Base-by-base conservation (phyloP, 2,329 filamentous ascomycete species). In the Emergomyces africanus region DNA sequence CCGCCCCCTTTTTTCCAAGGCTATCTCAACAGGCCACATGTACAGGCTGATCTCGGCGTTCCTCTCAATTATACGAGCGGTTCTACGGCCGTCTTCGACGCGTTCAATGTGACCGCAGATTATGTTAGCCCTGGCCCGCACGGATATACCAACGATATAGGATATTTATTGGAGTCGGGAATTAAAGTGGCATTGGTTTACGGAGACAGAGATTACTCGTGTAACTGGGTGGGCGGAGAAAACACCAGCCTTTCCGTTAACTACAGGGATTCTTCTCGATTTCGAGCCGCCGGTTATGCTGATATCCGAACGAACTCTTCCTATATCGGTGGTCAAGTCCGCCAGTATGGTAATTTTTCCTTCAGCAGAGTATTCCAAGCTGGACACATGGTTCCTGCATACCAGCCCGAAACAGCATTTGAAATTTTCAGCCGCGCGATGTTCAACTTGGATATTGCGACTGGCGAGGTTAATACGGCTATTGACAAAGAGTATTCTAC, bases 1-100 rank as follows among this genome's bases (percentile, higher is more conserved):
- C 56, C 81, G 0, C 70, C 74, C 0, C 71, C 75, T 9, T 82
- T 80, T 68, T 78, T 78, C 65, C 66, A 76, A 10, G 79, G 79
- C 44, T 89, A 86, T 69, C 77, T 91, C 57, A 87, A 87, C 67
- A 78, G 80, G 50, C 76, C 78, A 12, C 64, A 69, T 5, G 76
- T 88, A 1, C 81, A 83, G 61, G 68, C 79, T 23, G 80, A 82
- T 1, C 78, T 89, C 25, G 85, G 85, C 14, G 79, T 85, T 0
- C 80, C 81, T 8, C 69, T 86, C 57, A 85, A 86, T 68, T 85
- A 77, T 66, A 82, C 78, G 54, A 53, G 59, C 15, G 72, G 71
- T 23, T 83, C 78, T 66, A 64, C 66, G 23, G 71, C 74, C 9
- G 77, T 85, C 14, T 75, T 69, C 46, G 62, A 64, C 4, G 79